A percentile compares a stretch with the other conserved stretches of the same genome.
Evolutionary conservation across 495 filamentous ascomycete genomes (phyloP).

Genomic region (Talaromyces thailandensis): DNA sequence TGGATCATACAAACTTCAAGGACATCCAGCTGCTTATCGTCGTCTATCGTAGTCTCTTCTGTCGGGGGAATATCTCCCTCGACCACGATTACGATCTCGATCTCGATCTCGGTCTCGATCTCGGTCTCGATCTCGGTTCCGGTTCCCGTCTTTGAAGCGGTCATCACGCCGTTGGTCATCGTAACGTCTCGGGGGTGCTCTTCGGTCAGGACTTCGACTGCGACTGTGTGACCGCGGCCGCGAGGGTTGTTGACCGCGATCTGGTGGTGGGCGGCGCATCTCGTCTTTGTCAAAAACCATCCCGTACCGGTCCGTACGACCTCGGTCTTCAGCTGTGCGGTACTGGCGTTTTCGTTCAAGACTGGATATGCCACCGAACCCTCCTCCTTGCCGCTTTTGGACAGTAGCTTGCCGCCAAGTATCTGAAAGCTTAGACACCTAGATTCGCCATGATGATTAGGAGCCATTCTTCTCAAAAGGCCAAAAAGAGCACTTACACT

Average conservation of each 20-base stretch:
- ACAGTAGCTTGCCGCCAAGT: conserved; percentile 86
- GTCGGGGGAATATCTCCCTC: conserved; percentile 10
- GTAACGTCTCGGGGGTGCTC: conserved; percentile 6
- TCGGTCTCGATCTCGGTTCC: conserved; percentile 10
- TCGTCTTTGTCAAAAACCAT: conserved; percentile 82
- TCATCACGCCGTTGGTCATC: conserved; percentile 11
- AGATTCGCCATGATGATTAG: conserved; percentile 15
- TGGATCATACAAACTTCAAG: neutral
- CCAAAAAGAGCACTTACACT: conserved; percentile 50
- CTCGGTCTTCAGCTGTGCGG: conserved; percentile 45
- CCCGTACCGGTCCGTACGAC: conserved; percentile 46
- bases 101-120: conserved; percentile 8
- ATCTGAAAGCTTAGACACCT: conserved; percentile 79
- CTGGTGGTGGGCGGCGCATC: conserved; percentile 43
- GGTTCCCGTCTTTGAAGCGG: conserved; percentile 5
- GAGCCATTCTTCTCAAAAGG: neutral
- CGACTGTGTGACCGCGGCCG: conserved; percentile 36
- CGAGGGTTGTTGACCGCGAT: conserved; percentile 39
- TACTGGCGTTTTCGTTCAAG: conserved; percentile 91
- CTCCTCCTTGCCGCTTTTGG: conserved; percentile 67
- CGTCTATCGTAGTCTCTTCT: conserved; percentile 8
- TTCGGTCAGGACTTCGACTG: conserved; percentile 33
- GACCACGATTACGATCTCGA: conserved; percentile 23
- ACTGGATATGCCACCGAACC: conserved; percentile 80
- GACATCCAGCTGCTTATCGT: conserved; percentile 11